Evolutionary conservation across 768 basidiomycete genomes (phyloP).

Genomic region (Hortiboletus campestris): DNA sequence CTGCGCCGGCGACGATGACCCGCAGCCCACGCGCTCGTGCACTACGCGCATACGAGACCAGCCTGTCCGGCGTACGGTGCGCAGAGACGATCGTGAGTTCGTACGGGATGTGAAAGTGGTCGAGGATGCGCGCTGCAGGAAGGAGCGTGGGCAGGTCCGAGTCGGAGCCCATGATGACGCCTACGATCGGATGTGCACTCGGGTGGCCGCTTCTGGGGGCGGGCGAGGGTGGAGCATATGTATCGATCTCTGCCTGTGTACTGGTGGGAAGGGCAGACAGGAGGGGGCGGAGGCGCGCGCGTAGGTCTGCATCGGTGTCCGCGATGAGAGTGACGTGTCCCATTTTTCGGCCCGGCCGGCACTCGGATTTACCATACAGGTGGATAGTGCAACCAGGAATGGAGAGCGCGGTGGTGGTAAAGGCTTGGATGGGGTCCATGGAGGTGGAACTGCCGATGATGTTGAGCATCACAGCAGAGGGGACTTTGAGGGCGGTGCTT

Average conservation of each 20-base stretch:
- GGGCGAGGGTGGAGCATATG: conserved; percentile 49
- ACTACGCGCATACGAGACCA: conserved; percentile 77
- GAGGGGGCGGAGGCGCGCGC: conserved; percentile 67
- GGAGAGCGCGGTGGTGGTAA: conserved; percentile 58
- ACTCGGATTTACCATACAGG: conserved; percentile 92
- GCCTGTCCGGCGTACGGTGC: conserved; percentile 87
- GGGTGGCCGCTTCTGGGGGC: conserved; percentile 51
- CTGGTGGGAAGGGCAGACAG: conserved; percentile 58
- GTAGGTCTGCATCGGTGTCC: conserved; percentile 72
- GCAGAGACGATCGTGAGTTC: conserved; percentile 96
- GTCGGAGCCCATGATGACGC: conserved; percentile 98
- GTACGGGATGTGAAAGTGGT: conserved; percentile 80
- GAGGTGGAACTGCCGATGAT: conserved; percentile 80
- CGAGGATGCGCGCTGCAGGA: conserved; percentile 81
- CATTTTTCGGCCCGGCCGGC: conserved; percentile 92
- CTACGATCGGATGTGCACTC: conserved; percentile 73
- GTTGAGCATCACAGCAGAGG: conserved; percentile 91
- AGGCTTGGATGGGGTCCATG: conserved; percentile 55
- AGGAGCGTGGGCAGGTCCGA: conserved; percentile 95
- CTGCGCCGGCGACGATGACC: conserved; percentile 81
- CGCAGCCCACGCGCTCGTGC: conserved; percentile 67
- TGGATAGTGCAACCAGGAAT: conserved; percentile 80
- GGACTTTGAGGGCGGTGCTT: conserved; percentile 82
- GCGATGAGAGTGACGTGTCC: conserved; percentile 93
- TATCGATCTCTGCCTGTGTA: conserved; percentile 45